A percentile compares a stretch with the other conserved stretches of the same genome.
Evolutionary conservation across 1,284 basidiomycete genomes (phyloP).

Genomic region (Microbotryomycetes sp.): DNA sequence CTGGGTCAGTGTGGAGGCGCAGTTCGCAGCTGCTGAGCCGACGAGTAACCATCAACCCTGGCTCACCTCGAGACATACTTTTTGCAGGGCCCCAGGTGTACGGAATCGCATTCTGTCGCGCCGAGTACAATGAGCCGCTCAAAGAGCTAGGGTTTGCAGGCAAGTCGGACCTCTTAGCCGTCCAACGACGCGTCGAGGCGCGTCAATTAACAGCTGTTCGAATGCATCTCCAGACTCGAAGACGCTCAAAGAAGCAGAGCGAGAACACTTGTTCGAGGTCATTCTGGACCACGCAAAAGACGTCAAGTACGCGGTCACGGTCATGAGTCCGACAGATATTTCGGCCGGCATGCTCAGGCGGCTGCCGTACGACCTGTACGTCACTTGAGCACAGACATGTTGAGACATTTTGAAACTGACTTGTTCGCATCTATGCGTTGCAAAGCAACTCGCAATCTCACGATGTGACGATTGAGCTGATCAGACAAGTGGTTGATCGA

Average conservation of each 20-base stretch:
- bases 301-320: conserved; percentile 74
- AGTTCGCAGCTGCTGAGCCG: background rate
- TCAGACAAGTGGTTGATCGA: conserved; percentile 68
- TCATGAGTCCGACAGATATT: conserved; percentile 84
- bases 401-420: no score
- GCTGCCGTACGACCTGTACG: conserved; percentile 71
- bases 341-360: conserved; percentile 81
- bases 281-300: conserved; percentile 43
- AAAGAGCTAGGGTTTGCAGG: conserved; percentile 84
- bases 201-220: background rate
- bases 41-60: background rate
- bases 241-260: conserved; percentile 58
- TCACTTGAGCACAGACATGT: no score
- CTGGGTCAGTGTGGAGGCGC: conserved; percentile 50
- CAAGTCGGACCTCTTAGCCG: conserved; percentile 36
- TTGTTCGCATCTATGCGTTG: no score
- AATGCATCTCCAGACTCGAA: conserved; percentile 66
- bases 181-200: background rate
- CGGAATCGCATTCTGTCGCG: conserved; percentile 85
- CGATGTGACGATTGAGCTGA: conserved; percentile 81
- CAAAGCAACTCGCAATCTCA: conserved; percentile 74
- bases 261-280: conserved; percentile 38
- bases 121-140: conserved; percentile 64
- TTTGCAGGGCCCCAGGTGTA: conserved; percentile 73
- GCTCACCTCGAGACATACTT: background rate